Base-by-base conservation (phyloP, 768 basidiomycete species). In the Boletus eberwhitei region DNA sequence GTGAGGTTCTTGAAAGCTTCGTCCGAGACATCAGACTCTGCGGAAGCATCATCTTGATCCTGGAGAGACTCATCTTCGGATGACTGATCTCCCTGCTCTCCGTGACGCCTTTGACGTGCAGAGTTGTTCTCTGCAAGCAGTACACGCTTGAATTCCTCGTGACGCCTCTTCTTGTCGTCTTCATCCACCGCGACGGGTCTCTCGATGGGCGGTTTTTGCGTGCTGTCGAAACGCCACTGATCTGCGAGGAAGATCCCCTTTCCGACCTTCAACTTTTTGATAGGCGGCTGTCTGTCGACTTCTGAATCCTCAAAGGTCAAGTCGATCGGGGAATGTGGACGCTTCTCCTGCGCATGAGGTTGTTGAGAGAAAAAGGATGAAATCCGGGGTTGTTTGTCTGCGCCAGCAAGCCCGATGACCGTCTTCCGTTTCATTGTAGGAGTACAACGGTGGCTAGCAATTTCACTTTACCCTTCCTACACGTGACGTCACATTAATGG, bases 61-160 rank as follows among this genome's bases (percentile, higher is more conserved):
- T 61, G 47, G 52, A 52, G 19, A 50, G 59, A 48, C 11, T 71
- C 70, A 1, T 60, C 61, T 11, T 57, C 57, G 29, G 70, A 63
- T 39, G 60, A 57, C 12, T 60, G 60, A 12, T 51, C 51, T 43
- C 32, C 62, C 21, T 48, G 31, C 34, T 52, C 49, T 63, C 53
- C 45, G 35, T 56, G 21, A 36, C 34, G 16, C n/a, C 52, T 41
- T 44, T 22, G 64, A 26, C 45, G 64, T n/a, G 71, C 44, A 55
- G 78, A 74, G 3, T 71, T 76, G 59, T 78, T 79, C 48, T 77
- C 77, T 36, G 74, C 71, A 21, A 85, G 70, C 4, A 87, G 72
- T 43, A 79, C 81, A 36, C 71, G 75, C 65, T 81, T 82, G 57
- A 85, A 83, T 13, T 77, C 74, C 53, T 83, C 61, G 56, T 61